Evolutionary conservation across 2,329 filamentous ascomycete species (phyloP), one percentile per base, ranked within the genome.

Genomic region (Cryphonectria nitschkei): DNA sequence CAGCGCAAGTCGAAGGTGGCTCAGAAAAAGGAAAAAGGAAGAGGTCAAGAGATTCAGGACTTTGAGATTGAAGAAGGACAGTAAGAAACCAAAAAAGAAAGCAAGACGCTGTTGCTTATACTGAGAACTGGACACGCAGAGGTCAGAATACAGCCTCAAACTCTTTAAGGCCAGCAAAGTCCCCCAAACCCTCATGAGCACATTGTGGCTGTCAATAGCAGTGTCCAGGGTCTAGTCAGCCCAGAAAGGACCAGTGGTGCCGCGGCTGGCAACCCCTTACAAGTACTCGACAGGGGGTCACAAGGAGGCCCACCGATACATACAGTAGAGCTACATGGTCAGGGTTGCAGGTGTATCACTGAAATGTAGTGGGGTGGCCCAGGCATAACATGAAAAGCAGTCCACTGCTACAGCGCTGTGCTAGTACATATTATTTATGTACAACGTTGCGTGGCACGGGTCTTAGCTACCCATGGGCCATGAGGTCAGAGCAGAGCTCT

Each of bases 401-500:
- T 19, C 52, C 5, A 29, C 3, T 14, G 13, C 46, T n/a, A 50
- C 22, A 11, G 46, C 3, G n/a, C 29, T 9, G 29, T 58, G 54
- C 26, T 32, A 58, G 52, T 29, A 16, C 26, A 16, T 26, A 14
- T 9, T 19, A 2, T 32, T n/a, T n/a, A 29, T 56, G 11, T n/a
- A 29, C 52, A 29, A 52, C 50, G 22, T 26, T 52, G 7, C n/a
- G 52, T 14, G n/a, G 52, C n/a, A 26, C n/a, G 26, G 54, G 54
- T 13, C 32, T 26, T 8, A 39, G 34, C 34, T 62, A 39, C 60
- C 22, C 37, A 29, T 50, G 63, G 41, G 63, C 61, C 61, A 64
- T 65, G 63, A 65, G 63, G 63, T 65, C 63, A 62, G 39, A 43
- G 39, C 60, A 54, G 37, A 68, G 60, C 56, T 62, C 60, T 22